These are phyloP conservation scores for Aureobasidium sp. DNA, from an alignment of 2,329 filamentous ascomycete species.

Conservation along the genomic window DNA sequence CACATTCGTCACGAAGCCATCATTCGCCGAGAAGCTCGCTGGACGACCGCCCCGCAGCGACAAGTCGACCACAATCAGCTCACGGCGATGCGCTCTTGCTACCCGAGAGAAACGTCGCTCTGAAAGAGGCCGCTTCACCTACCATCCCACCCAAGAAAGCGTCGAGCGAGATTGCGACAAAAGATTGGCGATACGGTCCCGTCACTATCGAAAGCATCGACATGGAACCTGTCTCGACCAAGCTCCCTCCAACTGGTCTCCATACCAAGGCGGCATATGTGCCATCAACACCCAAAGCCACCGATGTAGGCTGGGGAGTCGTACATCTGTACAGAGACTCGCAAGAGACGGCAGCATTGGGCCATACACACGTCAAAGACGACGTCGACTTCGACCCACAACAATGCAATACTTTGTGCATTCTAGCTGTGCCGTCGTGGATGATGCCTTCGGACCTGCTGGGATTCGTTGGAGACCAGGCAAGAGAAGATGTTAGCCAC, in stretches of 20 bases:
- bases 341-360: conserved; percentile 59
- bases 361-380: conserved; percentile 18
- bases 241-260: conserved; percentile 53
- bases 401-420: conserved; percentile 80
- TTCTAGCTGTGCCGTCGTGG: conserved; percentile 90
- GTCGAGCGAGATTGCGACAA: conserved; percentile 41
- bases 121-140: conserved; percentile 27
- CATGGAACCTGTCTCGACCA: conserved; percentile 41
- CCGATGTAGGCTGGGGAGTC: conserved; percentile 81
- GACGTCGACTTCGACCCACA: conserved; percentile 38
- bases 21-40: background rate
- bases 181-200: conserved; percentile 75
- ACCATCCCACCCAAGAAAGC: conserved; percentile 26
- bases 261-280: conserved; percentile 77
- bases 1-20: conserved; percentile 15
- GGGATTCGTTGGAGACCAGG: conserved; percentile 83
- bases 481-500: conserved; percentile 79
- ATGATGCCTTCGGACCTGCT: conserved; percentile 85
- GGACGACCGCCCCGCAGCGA: background rate
- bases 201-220: conserved; percentile 76
- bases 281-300: conserved; percentile 60
- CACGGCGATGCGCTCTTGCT: conserved; percentile 28
- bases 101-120: conserved; percentile 26
- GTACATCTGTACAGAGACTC: conserved; percentile 89
- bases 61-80: conserved; percentile 11